These are phyloP conservation scores for Xylogone sp. DNA, from an alignment of 2,329 filamentous ascomycete genomes.

Conservation along the genomic window DNA sequence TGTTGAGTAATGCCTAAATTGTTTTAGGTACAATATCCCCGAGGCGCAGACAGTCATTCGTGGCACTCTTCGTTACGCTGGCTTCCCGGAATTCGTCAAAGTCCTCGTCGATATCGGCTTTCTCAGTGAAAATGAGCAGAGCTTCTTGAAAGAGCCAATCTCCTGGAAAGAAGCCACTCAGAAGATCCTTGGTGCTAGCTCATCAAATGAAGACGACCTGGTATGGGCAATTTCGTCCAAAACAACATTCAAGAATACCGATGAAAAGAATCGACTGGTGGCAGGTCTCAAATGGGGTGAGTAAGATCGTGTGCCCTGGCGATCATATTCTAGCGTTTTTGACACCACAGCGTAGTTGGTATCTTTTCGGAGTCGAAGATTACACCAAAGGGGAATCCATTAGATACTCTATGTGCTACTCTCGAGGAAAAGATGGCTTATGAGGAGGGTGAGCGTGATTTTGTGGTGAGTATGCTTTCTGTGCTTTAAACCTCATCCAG, in stretches of 20 bases:
- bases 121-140: constrained; percentile 66
- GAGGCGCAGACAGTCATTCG: constrained; percentile 85
- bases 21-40: constrained; percentile 56
- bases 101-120: constrained; percentile 87
- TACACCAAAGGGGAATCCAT: constrained; percentile 70
- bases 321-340: too few relatives aligned
- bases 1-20: background rate
- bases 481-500: background rate
- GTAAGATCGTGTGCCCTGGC: too few relatives aligned
- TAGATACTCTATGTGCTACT: constrained; percentile 87
- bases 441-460: constrained; percentile 75
- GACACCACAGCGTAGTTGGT: constrained; percentile 32
- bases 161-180: constrained; percentile 84
- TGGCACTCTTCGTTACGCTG: constrained; percentile 80
- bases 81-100: constrained; percentile 88
- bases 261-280: constrained; percentile 67
- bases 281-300: constrained; percentile 70
- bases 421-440: constrained; percentile 92
- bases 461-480: constrained; percentile 38
- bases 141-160: constrained; percentile 62
- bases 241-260: constrained; percentile 64
- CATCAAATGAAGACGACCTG: constrained; percentile 56
- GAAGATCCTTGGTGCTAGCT: constrained; percentile 68
- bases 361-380: constrained; percentile 65
- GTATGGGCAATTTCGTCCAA: constrained; percentile 70